Evolutionary conservation across 2,329 filamentous ascomycete species (phyloP).

Genomic region (Coniochaeta sp.): DNA sequence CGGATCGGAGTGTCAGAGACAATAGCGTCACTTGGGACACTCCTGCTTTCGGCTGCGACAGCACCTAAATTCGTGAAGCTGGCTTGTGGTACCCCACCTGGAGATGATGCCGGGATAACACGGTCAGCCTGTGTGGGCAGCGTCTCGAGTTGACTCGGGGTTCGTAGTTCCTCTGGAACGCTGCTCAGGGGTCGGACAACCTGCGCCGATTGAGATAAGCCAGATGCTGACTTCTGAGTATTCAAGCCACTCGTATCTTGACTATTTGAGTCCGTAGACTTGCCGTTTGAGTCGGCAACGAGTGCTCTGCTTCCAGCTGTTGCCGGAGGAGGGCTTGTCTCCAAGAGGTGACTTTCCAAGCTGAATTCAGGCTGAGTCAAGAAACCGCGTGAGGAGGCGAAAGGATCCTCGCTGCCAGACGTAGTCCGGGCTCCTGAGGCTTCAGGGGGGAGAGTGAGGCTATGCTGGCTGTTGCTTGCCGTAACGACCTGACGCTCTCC

Average conservation of each 20-base stretch:
- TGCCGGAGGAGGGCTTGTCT: neutral
- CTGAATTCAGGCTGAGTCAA: constrained; percentile 7
- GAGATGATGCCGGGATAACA: neutral
- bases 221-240: neutral
- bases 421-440: neutral
- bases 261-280: neutral
- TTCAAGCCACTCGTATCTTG: neutral
- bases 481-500: neutral
- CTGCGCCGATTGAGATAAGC: neutral
- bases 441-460: neutral
- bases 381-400: constrained; percentile 3
- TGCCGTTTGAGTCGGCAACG: neutral
- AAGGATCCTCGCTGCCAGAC: neutral
- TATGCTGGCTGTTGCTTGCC: neutral
- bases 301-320: neutral
- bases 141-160: neutral
- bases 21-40: neutral
- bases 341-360: neutral
- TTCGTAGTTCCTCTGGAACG: neutral
- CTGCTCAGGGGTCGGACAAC: neutral
- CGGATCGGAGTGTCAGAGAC: neutral
- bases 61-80: neutral
- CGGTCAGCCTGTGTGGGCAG: neutral
- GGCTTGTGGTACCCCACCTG: neutral
- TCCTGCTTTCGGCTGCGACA: neutral